Base-by-base conservation (phyloP, 1,139 yeast genomes). In the Kurtzmaniella quercitrusa region DNA sequence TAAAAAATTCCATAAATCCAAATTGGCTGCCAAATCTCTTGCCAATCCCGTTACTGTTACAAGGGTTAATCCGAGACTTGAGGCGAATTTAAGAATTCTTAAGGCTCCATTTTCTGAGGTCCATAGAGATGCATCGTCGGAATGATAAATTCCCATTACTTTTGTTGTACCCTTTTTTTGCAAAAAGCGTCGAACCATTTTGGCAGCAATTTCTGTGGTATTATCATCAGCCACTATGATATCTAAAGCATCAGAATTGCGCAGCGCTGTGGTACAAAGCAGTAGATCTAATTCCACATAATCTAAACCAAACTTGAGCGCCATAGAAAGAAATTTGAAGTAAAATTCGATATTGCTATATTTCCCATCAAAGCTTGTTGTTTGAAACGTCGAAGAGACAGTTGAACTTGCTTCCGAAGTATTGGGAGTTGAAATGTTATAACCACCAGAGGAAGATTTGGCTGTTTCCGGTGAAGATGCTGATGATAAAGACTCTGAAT, bases 81-180 rank as follows among this genome's bases (percentile, higher is more conserved):
- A 14, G 12, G 50, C 50, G 22, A 46, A 35, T 17, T 49, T 40
- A 12, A 47, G 37, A 5, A 45, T 38, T 20, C 38, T 34, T 5
- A 40, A 9, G n/a, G 47, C 47, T 8, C 45, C 49, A 16, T 41
- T 32, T 14, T 44, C 28, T 3, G 49, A 41, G 11, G 41, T 42
- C 53, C 53, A 50, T 35, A 50, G 47, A 16, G 45, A 42, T 8
- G 28, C 22, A 16, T 40, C 34, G 3, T 42, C 34, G 2, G 50
- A 45, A 23, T 40, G 28, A 30, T 40, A 50, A 11, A 43, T 32
- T 2, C 54, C 52, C 12, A 50, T 43, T 11, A 50, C 42, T 19
- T 38, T 41, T 7, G 52, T 50, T 22, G 37, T 39, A 15, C 50
- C 47, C 23, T 41, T 40, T 17, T 38, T 43, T 9, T 36, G 18